phyloP scores from a whole-genome alignment of 1,284 basidiomycete genomes.

The Malassezia vespertilionis region DNA sequence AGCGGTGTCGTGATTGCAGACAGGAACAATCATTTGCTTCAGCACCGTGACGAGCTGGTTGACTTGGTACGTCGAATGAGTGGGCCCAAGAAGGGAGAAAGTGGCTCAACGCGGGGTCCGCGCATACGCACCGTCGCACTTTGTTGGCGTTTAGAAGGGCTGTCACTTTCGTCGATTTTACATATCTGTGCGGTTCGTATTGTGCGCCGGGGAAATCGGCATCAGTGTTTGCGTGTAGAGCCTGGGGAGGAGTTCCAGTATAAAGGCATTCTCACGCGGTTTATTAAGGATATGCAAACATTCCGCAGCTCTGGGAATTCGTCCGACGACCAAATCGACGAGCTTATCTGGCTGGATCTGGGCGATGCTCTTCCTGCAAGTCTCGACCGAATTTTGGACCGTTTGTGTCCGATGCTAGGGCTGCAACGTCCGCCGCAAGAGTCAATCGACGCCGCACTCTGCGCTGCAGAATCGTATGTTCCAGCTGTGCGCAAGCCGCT shows the following conservation, averaged over 20 bases:
- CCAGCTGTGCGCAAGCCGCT: conserved; percentile 8
- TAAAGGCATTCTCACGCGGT: conserved; percentile 70
- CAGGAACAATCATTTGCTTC: conserved; percentile 42
- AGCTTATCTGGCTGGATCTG: conserved; percentile 59
- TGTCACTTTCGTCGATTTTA: conserved; percentile 30
- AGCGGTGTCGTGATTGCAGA: conserved; percentile 36
- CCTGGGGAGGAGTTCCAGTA: conserved; percentile 50
- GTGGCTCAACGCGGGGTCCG: conserved; percentile 8
- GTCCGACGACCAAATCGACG: conserved; percentile 55
- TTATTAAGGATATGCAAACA: conserved; percentile 56
- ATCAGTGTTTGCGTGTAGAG: conserved; percentile 35
- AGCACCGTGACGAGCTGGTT: conserved; percentile 40
- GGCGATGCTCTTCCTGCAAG: conserved; percentile 47
- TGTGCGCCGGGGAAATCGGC: conserved; percentile 32
- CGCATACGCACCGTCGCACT: conserved; percentile 33
- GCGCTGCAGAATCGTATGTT: neutral
- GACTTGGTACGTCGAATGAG: conserved; percentile 19
- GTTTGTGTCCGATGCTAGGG: conserved; percentile 15
- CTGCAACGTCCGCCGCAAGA: conserved; percentile 15
- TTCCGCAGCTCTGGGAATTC: conserved; percentile 51
- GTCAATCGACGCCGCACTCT: conserved; percentile 16
- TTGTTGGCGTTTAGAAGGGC: conserved; percentile 24
- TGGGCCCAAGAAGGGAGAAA: conserved; percentile 10
- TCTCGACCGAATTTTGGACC: conserved; percentile 12
- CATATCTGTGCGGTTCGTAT: conserved; percentile 29